Percentiles rank a stretch among this genome's conserved stretches.
phyloP scores from a whole-genome alignment of 345 rosid species.

The Hirschfeldia incana region DNA sequence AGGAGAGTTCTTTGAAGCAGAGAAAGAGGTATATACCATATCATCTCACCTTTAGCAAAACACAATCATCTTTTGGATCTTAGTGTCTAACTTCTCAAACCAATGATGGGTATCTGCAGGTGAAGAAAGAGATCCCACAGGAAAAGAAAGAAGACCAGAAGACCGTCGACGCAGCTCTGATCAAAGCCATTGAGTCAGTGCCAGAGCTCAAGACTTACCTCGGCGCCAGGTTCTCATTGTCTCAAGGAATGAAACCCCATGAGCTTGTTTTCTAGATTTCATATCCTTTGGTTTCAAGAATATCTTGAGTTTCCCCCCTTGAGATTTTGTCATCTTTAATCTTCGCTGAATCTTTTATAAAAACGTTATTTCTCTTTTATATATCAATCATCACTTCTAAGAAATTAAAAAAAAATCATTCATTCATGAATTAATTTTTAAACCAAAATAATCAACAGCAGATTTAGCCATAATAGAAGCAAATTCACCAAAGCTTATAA shows the following conservation, averaged over 20 bases:
- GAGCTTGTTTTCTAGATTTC: conserved; percentile 47
- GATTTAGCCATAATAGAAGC: conserved; percentile 77
- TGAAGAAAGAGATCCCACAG: conserved; percentile 63
- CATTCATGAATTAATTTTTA: conserved; percentile 18
- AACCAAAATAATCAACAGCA: conserved; percentile 53
- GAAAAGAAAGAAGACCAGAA: conserved; percentile 72
- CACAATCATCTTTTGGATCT: background rate
- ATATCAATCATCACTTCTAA: conserved; percentile 17
- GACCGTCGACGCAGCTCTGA: conserved; percentile 36
- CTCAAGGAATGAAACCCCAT: background rate
- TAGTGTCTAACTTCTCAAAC: background rate
- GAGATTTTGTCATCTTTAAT: conserved; percentile 11
- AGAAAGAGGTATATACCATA: conserved; percentile 58
- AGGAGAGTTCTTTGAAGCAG: conserved; percentile 80
- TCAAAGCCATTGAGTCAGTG: conserved; percentile 66
- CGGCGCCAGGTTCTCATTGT: conserved; percentile 1
- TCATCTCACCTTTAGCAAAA: background rate
- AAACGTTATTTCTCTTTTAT: conserved; percentile 16
- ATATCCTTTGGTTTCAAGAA: conserved; percentile 18
- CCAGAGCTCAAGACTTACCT: conserved; percentile 26
- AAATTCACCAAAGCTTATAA: conserved; percentile 73
- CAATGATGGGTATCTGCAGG: conserved; percentile 37
- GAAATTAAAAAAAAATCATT: background rate
- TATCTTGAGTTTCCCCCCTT: conserved; percentile 1
- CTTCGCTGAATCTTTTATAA: background rate